phyloP scores from a whole-genome alignment of 108 stramenopile species.

The Pseudonitzschia multiseries region DNA sequence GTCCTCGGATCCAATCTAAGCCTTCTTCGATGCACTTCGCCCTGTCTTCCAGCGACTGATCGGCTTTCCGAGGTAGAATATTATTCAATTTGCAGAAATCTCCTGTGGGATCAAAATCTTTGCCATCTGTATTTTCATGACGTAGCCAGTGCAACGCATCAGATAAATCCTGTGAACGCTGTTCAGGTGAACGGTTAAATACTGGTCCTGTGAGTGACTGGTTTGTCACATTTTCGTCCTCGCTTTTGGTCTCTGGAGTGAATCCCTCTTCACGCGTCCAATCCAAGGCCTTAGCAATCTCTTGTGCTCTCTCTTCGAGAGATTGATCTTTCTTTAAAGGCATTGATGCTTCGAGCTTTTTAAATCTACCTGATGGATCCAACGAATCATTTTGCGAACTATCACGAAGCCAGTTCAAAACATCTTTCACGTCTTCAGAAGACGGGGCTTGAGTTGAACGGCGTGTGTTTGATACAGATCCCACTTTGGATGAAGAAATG shows the following conservation, averaged over 20 bases:
- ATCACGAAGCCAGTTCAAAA: constrained; percentile 36
- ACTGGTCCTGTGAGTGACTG: not conserved
- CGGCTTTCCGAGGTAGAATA: constrained; percentile 29
- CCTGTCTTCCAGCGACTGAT: constrained; percentile 32
- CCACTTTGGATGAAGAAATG: not conserved
- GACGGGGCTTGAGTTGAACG: constrained; percentile 11
- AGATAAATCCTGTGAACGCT: constrained; percentile 13
- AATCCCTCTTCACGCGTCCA: constrained; percentile 19
- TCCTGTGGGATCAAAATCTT: constrained; percentile 21
- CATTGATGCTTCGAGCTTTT: constrained; percentile 28
- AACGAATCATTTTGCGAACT: not conserved
- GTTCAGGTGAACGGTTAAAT: constrained; percentile 14
- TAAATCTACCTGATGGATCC: constrained; percentile 14
- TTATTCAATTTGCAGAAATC: constrained; percentile 26
- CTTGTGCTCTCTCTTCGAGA: constrained; percentile 25
- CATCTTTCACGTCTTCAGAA: constrained; percentile 26
- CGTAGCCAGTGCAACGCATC: constrained; percentile 39
- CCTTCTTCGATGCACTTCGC: constrained; percentile 37
- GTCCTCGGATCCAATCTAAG: constrained; percentile 43
- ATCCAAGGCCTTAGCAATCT: constrained; percentile 27
- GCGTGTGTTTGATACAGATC: not conserved
- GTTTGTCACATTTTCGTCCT: not conserved
- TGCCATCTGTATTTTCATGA: constrained; percentile 19
- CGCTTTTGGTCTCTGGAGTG: not conserved
- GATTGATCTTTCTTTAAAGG: constrained; percentile 24